Conservation (phyloP, 805 yeast genomes). For the Wickerhamiella qilinensis region DNA sequence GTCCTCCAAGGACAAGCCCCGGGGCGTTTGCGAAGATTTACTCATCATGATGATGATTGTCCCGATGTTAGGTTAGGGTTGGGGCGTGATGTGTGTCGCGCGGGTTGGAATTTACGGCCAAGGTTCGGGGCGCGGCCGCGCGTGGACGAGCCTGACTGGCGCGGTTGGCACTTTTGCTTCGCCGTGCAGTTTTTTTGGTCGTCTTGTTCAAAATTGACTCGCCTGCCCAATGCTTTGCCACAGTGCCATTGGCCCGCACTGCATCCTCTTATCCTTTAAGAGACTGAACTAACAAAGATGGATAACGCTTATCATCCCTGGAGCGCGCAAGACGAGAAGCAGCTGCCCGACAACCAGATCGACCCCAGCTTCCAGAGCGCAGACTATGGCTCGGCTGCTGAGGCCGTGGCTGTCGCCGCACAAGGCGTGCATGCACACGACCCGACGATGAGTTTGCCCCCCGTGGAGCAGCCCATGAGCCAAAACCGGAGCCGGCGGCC, state of each 20-base stretch:
- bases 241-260: too few species aligned
- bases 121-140: too few species aligned
- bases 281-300: neutral
- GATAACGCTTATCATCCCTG: slow-evolving; percentile 11
- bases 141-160: too few species aligned
- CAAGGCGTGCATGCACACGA: slow-evolving; percentile 17
- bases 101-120: too few species aligned
- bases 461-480: slow-evolving; percentile 18
- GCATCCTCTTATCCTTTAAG: too few species aligned
- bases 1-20: slow-evolving; percentile 1
- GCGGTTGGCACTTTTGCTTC: too few species aligned
- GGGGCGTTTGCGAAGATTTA: slow-evolving; percentile 1
- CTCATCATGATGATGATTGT: neutral
- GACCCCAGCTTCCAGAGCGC: slow-evolving; percentile 18
- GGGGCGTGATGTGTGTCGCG: neutral
- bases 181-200: too few species aligned
- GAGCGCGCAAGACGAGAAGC: slow-evolving; percentile 14
- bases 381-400: slow-evolving; percentile 19
- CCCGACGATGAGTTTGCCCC: slow-evolving; percentile 14
- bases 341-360: slow-evolving; percentile 16
- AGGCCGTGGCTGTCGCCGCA: slow-evolving; percentile 19
- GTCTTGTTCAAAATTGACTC: too few species aligned
- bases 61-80: neutral
- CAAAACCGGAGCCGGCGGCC: slow-evolving; percentile 24
- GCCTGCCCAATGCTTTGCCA: too few species aligned